A percentile compares a stretch with the other conserved stretches of the same genome.
phyloP scores from a whole-genome alignment of 176 grass and related monocot genomes.

The Eleusine coracana region DNA sequence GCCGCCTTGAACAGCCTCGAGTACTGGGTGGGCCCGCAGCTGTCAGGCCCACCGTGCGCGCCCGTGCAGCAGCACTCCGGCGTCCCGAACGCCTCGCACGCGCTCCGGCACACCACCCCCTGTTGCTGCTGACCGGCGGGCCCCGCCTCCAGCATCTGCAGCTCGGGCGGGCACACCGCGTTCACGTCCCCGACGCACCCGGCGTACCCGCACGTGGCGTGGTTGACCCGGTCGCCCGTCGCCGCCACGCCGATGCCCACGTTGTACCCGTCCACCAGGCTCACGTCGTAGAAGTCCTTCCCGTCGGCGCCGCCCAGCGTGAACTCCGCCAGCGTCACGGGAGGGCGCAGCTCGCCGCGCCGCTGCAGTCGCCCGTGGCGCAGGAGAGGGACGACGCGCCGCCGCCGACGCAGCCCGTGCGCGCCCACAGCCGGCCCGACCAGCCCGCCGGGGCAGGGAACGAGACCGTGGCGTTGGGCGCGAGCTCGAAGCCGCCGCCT shows the following conservation, averaged over 20 bases:
- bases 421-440: conserved; percentile 76
- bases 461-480: conserved; percentile 49
- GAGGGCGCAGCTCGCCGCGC: conserved; percentile 58
- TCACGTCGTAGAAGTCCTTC: conserved; percentile 89
- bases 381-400: conserved; percentile 37
- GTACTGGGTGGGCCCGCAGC: conserved; percentile 68
- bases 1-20: conserved; percentile 82
- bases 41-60: conserved; percentile 49
- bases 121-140: neutral
- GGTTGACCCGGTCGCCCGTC: conserved; percentile 30
- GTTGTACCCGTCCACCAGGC: conserved; percentile 87
- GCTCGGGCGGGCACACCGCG: conserved; percentile 62
- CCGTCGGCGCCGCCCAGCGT: conserved; percentile 65
- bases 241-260: conserved; percentile 77
- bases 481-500: conserved; percentile 70
- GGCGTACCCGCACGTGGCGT: conserved; percentile 61
- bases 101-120: conserved; percentile 68
- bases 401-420: conserved; percentile 55
- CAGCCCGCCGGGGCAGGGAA: conserved; percentile 62
- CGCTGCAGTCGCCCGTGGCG: conserved; percentile 70
- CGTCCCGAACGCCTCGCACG: conserved; percentile 77
- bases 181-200: conserved; percentile 90
- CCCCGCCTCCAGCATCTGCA: conserved; percentile 33
- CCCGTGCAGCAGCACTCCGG: conserved; percentile 85
- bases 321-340: conserved; percentile 82